These are phyloP conservation scores for Sanghuangporus sanghuang DNA, from an alignment of 1,284 basidiomycete genomes.

Conservation along the genomic window DNA sequence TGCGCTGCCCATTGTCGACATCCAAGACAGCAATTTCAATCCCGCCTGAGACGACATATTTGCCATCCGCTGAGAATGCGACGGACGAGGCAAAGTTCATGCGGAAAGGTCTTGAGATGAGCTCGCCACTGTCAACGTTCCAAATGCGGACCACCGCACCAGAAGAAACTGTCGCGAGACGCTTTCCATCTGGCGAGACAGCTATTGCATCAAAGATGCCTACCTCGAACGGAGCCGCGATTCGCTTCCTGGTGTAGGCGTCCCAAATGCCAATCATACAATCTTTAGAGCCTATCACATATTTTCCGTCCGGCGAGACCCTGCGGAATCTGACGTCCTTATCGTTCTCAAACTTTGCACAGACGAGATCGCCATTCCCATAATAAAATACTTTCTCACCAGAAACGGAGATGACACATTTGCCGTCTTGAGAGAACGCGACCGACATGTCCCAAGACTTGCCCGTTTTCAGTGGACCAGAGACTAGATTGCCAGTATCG, in stretches of 20 bases:
- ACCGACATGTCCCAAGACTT: constrained; percentile 37
- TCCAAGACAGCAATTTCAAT: constrained; percentile 10
- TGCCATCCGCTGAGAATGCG: constrained; percentile 3
- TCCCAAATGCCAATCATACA: neutral
- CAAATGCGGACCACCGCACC: constrained; percentile 8
- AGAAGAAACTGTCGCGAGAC: neutral
- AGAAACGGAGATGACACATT: neutral
- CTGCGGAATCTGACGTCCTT: no score
- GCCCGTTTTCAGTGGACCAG: constrained; percentile 71
- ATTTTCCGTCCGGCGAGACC: neutral
- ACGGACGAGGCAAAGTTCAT: no score
- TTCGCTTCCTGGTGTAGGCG: neutral
- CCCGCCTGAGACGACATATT: constrained; percentile 1
- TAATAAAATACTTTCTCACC: no score
- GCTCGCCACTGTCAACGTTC: neutral
- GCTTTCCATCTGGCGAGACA: neutral
- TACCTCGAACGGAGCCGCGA: constrained; percentile 40
- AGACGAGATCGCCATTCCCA: no score
- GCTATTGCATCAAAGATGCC: no score
- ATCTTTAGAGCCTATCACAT: neutral
- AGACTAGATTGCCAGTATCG: constrained; percentile 52
- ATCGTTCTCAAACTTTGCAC: no score
- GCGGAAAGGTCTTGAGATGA: neutral
- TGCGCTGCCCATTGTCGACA: neutral
- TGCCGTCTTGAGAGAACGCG: neutral